phyloP scores from a whole-genome alignment of 257 asterid species.

The Nicotiana tomentosiformis region DNA sequence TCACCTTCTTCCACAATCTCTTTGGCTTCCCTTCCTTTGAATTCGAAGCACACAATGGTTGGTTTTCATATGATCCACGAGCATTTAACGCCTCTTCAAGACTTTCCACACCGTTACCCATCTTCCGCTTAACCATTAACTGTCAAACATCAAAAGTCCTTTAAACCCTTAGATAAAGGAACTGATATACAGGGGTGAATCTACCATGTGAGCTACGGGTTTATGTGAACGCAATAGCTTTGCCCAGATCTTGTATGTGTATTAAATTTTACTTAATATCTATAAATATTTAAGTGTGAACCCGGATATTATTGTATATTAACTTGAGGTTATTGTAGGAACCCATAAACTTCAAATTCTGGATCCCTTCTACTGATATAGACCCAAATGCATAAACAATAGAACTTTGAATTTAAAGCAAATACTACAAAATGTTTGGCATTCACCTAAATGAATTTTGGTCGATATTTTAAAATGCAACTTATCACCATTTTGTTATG shows the following conservation, averaged over 20 bases:
- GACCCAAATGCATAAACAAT: not conserved
- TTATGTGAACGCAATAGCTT: too few relatives aligned
- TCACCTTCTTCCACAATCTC: constrained; percentile 86
- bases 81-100: constrained; percentile 18
- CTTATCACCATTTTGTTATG: not conserved
- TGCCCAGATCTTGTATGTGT: too few relatives aligned
- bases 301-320: too few relatives aligned
- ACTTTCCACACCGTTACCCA: constrained; percentile 41
- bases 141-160: not conserved
- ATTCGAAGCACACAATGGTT: constrained; percentile 17
- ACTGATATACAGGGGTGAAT: too few relatives aligned
- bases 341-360: too few relatives aligned
- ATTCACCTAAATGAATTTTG: not conserved
- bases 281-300: too few relatives aligned
- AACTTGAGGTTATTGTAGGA: too few relatives aligned
- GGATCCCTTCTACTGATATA: not conserved
- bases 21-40: constrained; percentile 47
- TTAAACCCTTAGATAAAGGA: not conserved
- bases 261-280: too few relatives aligned
- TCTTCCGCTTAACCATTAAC: constrained; percentile 25
- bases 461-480: not conserved
- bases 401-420: not conserved
- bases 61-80: constrained; percentile 25
- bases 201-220: too few relatives aligned
- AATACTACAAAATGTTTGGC: not conserved